Evolutionary conservation across 1,139 yeast species (phyloP), one percentile per base, ranked within the genome.

Genomic region (Lodderomyces oxycetoniae): DNA sequence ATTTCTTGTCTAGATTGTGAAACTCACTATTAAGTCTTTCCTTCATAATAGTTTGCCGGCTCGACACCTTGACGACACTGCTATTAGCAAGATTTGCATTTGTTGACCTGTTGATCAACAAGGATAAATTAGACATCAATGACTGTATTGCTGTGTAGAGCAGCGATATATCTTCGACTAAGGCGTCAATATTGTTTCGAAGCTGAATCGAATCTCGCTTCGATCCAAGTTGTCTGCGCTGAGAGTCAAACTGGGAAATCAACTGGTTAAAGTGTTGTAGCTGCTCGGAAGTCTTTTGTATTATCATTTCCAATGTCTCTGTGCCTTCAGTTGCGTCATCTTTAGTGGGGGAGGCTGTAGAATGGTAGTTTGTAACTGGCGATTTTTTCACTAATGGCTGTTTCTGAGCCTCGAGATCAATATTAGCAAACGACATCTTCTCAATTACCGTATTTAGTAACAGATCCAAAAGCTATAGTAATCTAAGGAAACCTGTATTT

Each of bases 351-450:
- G 32, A 27, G 16, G 11, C 16, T 7, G 28, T 17, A 10, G 33
- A 6, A 5, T 28, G 13, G 17, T 2, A 10, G 8, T 10, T 24
- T 21, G 26, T 23, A 13, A 13, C 9, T 17, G 16, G 14, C n/a
- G 16, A 13, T 4, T 23, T 27, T 21, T 42, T 41, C 3, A 40
- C 33, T 6, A 45, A 30, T 13, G 57, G 52, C 28, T 39, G 35
- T 34, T 43, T 58, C 43, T 77, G 83, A 2, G 82, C 74, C 49
- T 77, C 84, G 9, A 74, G 43, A 51, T 77, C 84, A 30, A 59
- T 60, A 40, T 71, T 70, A 29, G 80, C 77, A 60, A 78, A 77
- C 3, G 85, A 78, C 85, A 78, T 78, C 20, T 26, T 25, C 10
- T 14, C n/a, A n/a, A n/a, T n/a, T n/a, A n/a, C n/a, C n/a, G n/a